These are phyloP conservation scores for Boechera retrofracta DNA, from an alignment of 345 rosid species.

Conservation along the genomic window DNA sequence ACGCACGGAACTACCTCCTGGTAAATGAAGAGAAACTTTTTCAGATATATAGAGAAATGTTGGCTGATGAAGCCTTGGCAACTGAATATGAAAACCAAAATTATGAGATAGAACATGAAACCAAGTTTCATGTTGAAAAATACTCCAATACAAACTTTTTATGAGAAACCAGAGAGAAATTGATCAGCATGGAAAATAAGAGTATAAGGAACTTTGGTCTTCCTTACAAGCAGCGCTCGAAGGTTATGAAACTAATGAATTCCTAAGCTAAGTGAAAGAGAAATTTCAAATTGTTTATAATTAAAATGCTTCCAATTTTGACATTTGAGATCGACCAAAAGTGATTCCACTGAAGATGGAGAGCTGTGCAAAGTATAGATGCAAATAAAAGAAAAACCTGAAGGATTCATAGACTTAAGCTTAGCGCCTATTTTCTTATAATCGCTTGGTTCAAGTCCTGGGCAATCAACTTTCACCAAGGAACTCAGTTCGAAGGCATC, in stretches of 20 bases:
- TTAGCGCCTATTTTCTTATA: conserved; percentile 95
- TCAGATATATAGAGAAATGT: conserved; percentile 12
- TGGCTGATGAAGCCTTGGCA: conserved; percentile 17
- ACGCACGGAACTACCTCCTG: conserved; percentile 95
- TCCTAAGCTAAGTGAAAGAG: background rate
- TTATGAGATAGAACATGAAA: background rate
- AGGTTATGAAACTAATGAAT: background rate
- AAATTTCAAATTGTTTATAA: background rate
- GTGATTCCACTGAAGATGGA: conserved; percentile 23
- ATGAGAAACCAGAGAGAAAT: background rate
- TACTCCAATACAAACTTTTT: background rate
- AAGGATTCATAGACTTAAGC: conserved; percentile 60
- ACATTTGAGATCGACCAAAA: background rate
- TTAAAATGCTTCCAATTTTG: background rate
- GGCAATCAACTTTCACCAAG: conserved; percentile 82
- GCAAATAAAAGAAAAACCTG: background rate
- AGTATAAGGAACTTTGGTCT: background rate
- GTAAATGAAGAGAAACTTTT: background rate
- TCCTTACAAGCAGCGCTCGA: background rate
- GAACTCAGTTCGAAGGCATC: conserved; percentile 86
- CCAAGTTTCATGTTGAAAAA: background rate
- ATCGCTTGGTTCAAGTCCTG: conserved; percentile 81
- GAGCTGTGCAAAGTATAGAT: background rate
- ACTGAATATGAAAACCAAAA: background rate
- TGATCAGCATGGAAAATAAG: background rate